Percentiles rank a stretch among this genome's conserved stretches.
phyloP scores from a whole-genome alignment of 352 stramenopile species.

The Elongisporangium prolatum region DNA sequence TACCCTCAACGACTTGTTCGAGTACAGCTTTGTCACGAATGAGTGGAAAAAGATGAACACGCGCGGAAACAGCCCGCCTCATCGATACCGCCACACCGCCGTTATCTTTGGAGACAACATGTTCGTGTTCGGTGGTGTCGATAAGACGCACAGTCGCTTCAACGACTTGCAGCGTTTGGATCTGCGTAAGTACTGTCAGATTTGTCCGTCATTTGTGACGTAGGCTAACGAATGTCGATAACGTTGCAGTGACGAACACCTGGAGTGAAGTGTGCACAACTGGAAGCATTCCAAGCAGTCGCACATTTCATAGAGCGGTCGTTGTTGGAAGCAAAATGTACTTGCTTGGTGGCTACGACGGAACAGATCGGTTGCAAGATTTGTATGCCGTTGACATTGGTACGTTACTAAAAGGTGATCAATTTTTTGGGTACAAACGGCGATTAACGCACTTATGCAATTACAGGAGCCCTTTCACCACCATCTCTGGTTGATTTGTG shows the following conservation, averaged over 20 bases:
- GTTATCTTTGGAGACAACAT: conserved; percentile 84
- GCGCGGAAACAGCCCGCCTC: conserved; percentile 46
- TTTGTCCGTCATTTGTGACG: background rate
- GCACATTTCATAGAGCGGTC: conserved; percentile 85
- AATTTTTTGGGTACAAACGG: background rate
- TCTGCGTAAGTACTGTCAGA: conserved; percentile 20
- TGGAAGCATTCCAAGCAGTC: conserved; percentile 73
- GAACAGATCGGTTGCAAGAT: conserved; percentile 78
- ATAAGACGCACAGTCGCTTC: conserved; percentile 86
- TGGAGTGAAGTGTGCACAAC: conserved; percentile 84
- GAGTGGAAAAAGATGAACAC: conserved; percentile 67
- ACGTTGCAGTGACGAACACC: conserved; percentile 51
- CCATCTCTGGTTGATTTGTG: conserved; percentile 72
- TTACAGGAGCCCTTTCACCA: conserved; percentile 46
- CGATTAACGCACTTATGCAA: background rate
- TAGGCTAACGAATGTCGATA: conserved; percentile 1
- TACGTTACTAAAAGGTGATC: background rate
- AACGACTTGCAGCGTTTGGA: conserved; percentile 83
- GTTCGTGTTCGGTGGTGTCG: conserved; percentile 88
- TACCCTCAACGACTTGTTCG: conserved; percentile 79
- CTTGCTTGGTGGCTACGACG: conserved; percentile 82
- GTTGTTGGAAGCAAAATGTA: conserved; percentile 83
- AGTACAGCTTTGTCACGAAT: conserved; percentile 70
- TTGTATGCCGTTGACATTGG: conserved; percentile 83
- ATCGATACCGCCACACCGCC: conserved; percentile 82